phyloP scores from a whole-genome alignment of 768 basidiomycete genomes.

The Naganishia vaughanmartiniae region DNA sequence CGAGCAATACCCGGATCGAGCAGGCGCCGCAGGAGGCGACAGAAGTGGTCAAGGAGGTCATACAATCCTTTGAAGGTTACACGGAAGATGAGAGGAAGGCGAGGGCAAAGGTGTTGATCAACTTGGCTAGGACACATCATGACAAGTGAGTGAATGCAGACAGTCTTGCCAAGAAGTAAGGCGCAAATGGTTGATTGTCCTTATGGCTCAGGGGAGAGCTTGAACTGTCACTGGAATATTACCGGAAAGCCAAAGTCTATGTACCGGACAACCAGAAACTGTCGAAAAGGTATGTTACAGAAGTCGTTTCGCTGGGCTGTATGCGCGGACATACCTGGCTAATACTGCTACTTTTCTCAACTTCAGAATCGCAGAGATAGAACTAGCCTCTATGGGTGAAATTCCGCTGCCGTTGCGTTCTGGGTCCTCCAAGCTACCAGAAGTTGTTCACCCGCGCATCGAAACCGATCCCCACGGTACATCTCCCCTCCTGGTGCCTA shows the following conservation, averaged over 20 bases:
- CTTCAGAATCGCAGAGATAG: slow-evolving; percentile 33
- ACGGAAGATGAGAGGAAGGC: slow-evolving; percentile 73
- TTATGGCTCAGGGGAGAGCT: slow-evolving; percentile 64
- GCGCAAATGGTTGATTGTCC: slow-evolving; percentile 3
- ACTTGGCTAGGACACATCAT: slow-evolving; percentile 73
- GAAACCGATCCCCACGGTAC: not conserved
- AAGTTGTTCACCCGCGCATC: not conserved
- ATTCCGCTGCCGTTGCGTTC: slow-evolving; percentile 28
- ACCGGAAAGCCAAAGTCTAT: slow-evolving; percentile 74
- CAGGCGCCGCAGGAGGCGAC: slow-evolving; percentile 65
- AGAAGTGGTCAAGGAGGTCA: slow-evolving; percentile 57
- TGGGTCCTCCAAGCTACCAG: not conserved
- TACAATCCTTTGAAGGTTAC: slow-evolving; percentile 60
- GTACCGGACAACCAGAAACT: slow-evolving; percentile 83
- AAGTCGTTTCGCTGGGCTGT: not conserved
- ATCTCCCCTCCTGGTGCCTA: not conserved
- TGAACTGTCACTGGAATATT: slow-evolving; percentile 74
- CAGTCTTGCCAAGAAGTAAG: slow-evolving; percentile 3
- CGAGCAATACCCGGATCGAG: slow-evolving; percentile 63
- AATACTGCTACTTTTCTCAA: not conserved
- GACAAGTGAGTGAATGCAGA: slow-evolving; percentile 62
- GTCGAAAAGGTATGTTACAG: slow-evolving; percentile 73
- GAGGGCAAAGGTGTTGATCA: slow-evolving; percentile 77
- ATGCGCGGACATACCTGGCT: not conserved
- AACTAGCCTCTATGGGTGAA: slow-evolving; percentile 35